A percentile compares a stretch with the other conserved stretches of the same genome.
Evolutionary conservation across 139 green algal species (phyloP).

Genomic region (Dunaliella sp.): DNA sequence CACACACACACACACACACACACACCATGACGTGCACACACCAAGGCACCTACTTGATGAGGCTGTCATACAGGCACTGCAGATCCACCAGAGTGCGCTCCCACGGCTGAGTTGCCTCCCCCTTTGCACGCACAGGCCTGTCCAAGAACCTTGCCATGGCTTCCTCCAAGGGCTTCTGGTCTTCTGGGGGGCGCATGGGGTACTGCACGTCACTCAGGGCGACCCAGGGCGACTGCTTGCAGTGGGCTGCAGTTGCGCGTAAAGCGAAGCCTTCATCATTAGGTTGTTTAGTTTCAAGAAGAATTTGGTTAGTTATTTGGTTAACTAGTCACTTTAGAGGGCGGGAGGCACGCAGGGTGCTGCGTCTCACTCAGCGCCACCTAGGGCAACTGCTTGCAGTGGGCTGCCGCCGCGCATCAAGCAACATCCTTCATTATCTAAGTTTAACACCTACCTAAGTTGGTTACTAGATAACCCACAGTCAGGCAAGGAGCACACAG

Average conservation of each 20-base stretch:
- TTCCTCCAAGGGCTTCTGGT: not conserved
- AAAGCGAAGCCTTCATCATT: no score
- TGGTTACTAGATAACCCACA: no score
- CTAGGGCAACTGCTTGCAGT: not conserved
- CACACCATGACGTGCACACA: no score
- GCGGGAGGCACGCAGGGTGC: not conserved
- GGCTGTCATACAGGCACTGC: constrained; percentile 57
- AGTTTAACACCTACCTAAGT: no score
- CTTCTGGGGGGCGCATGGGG: not conserved
- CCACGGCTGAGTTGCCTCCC: not conserved
- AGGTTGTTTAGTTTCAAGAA: no score
- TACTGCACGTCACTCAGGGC: not conserved
- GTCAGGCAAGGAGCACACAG: no score
- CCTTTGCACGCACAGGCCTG: not conserved
- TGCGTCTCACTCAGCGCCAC: not conserved
- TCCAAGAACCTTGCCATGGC: not conserved
- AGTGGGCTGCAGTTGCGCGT: not conserved
- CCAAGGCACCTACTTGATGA: constrained; percentile 47
- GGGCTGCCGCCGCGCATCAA: no score
- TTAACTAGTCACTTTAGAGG: no score
- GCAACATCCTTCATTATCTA: no score
- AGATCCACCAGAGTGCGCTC: constrained; percentile 56
- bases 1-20: no score
- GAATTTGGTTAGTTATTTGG: no score
- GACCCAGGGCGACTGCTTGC: not conserved